These are phyloP conservation scores for Fraxinus angustifolia DNA, from an alignment of 305 asterid species.

Conservation along the genomic window DNA sequence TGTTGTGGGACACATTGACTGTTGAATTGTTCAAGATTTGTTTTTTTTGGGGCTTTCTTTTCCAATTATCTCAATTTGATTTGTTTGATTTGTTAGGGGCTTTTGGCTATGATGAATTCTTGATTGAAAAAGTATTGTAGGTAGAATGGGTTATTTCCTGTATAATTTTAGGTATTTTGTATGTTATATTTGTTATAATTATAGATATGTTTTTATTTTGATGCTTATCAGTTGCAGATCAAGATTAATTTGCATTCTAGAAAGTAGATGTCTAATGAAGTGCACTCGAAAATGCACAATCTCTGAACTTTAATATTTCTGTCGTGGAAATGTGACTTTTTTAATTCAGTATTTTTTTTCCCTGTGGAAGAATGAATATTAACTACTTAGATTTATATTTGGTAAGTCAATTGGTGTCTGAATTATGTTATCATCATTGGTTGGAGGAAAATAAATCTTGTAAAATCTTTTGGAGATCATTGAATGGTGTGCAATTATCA, in stretches of 20 bases:
- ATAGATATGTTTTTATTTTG: not conserved
- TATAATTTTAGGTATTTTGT: not conserved
- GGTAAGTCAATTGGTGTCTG: not conserved
- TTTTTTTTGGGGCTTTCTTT: not conserved
- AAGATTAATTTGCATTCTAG: constrained; percentile 17
- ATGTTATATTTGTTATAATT: not conserved
- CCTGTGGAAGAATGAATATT: not conserved
- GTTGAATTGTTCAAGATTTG: not conserved
- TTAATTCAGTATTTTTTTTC: not conserved
- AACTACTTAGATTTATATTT: not conserved
- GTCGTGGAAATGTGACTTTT: not conserved
- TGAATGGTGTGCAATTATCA: not conserved
- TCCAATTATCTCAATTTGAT: not conserved
- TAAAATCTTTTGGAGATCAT: not conserved
- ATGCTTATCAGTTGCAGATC: constrained; percentile 18
- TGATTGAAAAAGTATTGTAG: constrained; percentile 1
- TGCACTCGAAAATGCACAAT: not conserved
- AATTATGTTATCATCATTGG: not conserved
- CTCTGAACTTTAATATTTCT: not conserved
- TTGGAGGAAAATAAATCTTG: not conserved
- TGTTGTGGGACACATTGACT: not conserved
- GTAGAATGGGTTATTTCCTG: not conserved
- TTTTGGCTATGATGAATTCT: constrained; percentile 23
- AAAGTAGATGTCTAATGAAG: not conserved
- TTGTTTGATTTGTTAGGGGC: not conserved